A percentile compares a stretch with the other conserved stretches of the same genome.
phyloP scores from a whole-genome alignment of 2,329 filamentous ascomycete genomes.

The Talaromyces piceae region DNA sequence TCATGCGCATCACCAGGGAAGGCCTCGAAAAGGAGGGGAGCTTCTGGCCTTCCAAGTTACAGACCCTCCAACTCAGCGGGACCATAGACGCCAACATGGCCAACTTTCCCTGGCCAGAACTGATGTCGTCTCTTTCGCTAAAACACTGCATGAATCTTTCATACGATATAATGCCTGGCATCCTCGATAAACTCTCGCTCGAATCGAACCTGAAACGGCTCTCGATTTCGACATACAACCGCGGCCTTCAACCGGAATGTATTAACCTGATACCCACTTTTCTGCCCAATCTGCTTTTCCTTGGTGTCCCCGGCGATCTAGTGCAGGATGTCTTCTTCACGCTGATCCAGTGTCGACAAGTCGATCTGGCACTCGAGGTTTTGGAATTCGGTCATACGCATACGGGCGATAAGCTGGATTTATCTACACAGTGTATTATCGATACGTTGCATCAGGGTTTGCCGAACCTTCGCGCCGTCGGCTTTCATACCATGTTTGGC shows the following conservation, averaged over 20 bases:
- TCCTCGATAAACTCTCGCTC: conserved; percentile 19
- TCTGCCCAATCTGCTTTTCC: conserved; percentile 20
- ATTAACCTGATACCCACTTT: conserved; percentile 20
- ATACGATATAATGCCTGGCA: conserved; percentile 15
- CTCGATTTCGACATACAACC: conserved; percentile 19
- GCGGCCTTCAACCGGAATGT: conserved; percentile 18
- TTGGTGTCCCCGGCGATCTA: conserved; percentile 26
- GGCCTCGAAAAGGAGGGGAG: not conserved
- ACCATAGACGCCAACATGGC: conserved; percentile 16
- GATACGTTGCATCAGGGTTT: conserved; percentile 17
- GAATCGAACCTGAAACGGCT: conserved; percentile 18
- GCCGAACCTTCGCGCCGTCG: conserved; percentile 20
- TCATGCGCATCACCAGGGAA: conserved; percentile 16
- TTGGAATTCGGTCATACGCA: conserved; percentile 21
- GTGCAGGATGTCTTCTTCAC: conserved; percentile 22
- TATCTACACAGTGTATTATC: conserved; percentile 17
- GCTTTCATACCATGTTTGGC: conserved; percentile 21
- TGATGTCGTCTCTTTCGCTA: conserved; percentile 19
- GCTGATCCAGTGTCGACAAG: conserved; percentile 12
- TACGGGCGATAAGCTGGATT: conserved; percentile 14
- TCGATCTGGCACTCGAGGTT: conserved; percentile 18
- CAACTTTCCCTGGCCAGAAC: conserved; percentile 22
- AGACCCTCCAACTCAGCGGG: conserved; percentile 20
- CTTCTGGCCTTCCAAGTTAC: conserved; percentile 22
- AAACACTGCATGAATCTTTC: conserved; percentile 20